Base-by-base conservation (phyloP, 1,284 basidiomycete species). In the Xerocomus amazonicus region DNA sequence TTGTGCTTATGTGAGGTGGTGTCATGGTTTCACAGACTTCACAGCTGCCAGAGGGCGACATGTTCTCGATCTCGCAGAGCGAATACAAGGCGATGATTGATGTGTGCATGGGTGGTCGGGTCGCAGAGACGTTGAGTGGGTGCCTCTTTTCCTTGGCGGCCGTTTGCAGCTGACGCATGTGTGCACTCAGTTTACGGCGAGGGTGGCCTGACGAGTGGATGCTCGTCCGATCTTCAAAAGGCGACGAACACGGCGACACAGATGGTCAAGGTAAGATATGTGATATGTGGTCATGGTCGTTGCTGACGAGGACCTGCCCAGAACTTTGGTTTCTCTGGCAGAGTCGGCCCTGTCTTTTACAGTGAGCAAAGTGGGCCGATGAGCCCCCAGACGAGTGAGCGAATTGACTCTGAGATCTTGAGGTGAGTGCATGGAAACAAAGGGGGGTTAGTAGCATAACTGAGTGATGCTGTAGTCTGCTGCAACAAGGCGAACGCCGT, bases 31-130 rank as follows among this genome's bases (percentile, higher is more conserved):
- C 53, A 42, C 63, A 91, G 88, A 97, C 94, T 2, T 84, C 90
- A 56, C 81, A 87, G 66, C 75, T 97, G 23, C 95, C 94, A 2
- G 86, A 93, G 65, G 80, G 85, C 58, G 94, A 96, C 70, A 77
- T 80, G 47, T 76, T 74, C 53, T 90, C 87, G n/a, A 68, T 88
- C 26, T 84, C 80, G 29, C 72, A 78, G 43, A 87, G 80, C 58
- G 81, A 92, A 67, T 91, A 82, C 64, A 73, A 84, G 43, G 90
- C 90, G 9, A 72, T 71, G 50, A 91, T 97, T 56, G 94, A 96
- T 68, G 93, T 97, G 16, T 84, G 82, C 35, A 90, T 97, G 79
- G 93, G 92, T 31, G 93, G 95, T 17, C 86, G 95, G 48, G 90
- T 93, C 5, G 95, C 94, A 19, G 94, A 97, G 69, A 92, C 92